Evolutionary conservation across 2,329 filamentous ascomycete species (phyloP), one percentile per base, ranked within the genome.

Genomic region (Zopfia rhizophila): DNA sequence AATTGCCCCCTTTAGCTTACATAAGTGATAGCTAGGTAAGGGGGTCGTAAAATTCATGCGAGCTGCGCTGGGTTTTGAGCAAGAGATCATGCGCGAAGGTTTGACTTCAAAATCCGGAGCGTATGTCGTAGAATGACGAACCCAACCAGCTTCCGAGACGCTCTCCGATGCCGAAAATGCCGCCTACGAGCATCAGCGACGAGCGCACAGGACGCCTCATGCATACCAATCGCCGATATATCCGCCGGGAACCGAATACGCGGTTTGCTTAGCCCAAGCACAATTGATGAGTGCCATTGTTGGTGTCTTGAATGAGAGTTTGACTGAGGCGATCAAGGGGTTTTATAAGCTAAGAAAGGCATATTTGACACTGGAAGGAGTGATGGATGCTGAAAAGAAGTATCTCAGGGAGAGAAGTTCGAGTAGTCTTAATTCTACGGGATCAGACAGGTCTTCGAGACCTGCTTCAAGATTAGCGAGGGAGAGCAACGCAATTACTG

Each of bases 291-390:
- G 84, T 45, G 92, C 92, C 0, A 87, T 99, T 1, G 86, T 97
- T 1, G 90, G 86, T 0, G 90, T 97, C 12, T 76, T 97, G 60
- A 95, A 95, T 56, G 94, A 97, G 75, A 96, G 90, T 66, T 74
- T 97, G 60, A 93, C 92, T 0, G 94, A 97, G 69, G 91, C 86
- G 12, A 83, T 97, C 69, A 91, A 88, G 72, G 91, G 91, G 5
- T 97, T 97, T 65, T 95, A 96, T 67, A 96, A 94, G 72, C 74
- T 97, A 58, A 82, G 93, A 51, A 96, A 95, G 68, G 93, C 93
- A 0, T 97, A 89, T 63, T 76, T 91, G 27, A 88, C 91, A 0
- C 78, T 99, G 3, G 89, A 96, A 61, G 81, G 80, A 7, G 89
- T 99, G 43, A 80, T 92, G 65, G 82, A 88, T 49, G 82, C 87